A percentile compares a stretch with the other conserved stretches of the same genome.
These are phyloP conservation scores for Ustilago tritici DNA, from an alignment of 1,284 basidiomycete species.

Conservation along the genomic window DNA sequence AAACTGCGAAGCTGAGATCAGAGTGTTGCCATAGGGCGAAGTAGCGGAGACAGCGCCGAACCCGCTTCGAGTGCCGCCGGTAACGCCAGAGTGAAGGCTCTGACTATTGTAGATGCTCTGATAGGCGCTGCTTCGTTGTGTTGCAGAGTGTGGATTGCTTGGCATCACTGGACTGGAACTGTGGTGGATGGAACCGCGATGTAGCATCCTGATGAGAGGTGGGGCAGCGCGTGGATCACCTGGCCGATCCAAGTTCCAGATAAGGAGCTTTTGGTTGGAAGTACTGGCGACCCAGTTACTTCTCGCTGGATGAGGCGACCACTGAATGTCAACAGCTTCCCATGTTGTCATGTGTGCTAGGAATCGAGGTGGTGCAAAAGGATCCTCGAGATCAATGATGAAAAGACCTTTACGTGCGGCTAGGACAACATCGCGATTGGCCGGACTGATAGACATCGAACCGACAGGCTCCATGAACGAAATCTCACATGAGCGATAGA, in stretches of 20 bases:
- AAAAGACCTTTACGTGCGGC: conserved; percentile 85
- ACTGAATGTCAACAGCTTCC: conserved; percentile 93
- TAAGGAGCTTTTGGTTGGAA: conserved; percentile 92
- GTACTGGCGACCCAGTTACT: conserved; percentile 94
- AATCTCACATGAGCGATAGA: conserved; percentile 52
- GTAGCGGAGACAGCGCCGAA: conserved; percentile 27
- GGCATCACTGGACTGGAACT: conserved; percentile 41
- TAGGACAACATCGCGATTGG: conserved; percentile 67
- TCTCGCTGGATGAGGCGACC: conserved; percentile 89
- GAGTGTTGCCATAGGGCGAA: conserved; percentile 32
- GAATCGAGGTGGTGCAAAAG: conserved; percentile 87
- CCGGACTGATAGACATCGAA: conserved; percentile 68
- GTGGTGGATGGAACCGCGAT: conserved; percentile 35
- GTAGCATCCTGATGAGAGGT: conserved; percentile 23
- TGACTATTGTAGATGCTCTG: conserved; percentile 45
- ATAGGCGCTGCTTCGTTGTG: conserved; percentile 40
- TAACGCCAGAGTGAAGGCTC: conserved; percentile 37
- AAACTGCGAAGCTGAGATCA: conserved; percentile 23
- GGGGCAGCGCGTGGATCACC: conserved; percentile 43
- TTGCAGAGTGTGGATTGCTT: conserved; percentile 33
- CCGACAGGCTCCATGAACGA: conserved; percentile 65
- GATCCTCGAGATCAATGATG: conserved; percentile 91
- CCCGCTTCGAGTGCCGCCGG: conserved; percentile 41
- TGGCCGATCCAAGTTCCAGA: conserved; percentile 84
- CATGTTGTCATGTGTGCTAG: conserved; percentile 94